phyloP scores from a whole-genome alignment of 2,329 filamentous ascomycete species.

The Hirsutella minnesotensis region DNA sequence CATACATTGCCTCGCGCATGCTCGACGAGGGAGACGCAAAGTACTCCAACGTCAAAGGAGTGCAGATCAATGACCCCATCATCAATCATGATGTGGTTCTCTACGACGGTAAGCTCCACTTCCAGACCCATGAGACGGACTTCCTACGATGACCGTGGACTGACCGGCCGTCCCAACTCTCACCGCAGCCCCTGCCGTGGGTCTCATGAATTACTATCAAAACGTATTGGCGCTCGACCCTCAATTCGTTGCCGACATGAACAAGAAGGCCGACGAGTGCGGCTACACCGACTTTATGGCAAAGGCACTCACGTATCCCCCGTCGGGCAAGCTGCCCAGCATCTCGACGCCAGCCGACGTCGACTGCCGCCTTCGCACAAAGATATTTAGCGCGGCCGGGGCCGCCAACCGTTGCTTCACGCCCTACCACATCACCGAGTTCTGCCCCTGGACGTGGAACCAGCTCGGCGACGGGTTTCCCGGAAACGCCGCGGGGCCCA shows the following conservation, averaged over 20 bases:
- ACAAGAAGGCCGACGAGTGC: too few species aligned
- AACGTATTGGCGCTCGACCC: too few species aligned
- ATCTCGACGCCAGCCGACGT: too few species aligned
- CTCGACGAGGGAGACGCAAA: neutral
- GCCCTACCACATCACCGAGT: neutral
- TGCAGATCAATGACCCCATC: neutral
- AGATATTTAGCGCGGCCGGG: neutral
- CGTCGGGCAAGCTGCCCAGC: too few species aligned
- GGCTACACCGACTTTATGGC: too few species aligned
- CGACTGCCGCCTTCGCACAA: too few species aligned
- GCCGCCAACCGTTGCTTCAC: neutral
- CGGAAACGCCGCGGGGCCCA: neutral
- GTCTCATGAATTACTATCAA: too few species aligned
- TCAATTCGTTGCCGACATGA: too few species aligned
- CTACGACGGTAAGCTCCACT: neutral
- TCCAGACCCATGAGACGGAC: neutral
- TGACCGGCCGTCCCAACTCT: too few species aligned
- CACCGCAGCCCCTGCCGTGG: too few species aligned
- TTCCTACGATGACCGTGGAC: too few species aligned
- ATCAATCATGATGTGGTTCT: neutral
- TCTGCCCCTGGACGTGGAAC: neutral
- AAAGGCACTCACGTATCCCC: too few species aligned
- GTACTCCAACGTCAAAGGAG: neutral
- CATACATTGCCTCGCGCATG: neutral
- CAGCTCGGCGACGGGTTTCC: neutral